A percentile compares a stretch with the other conserved stretches of the same genome.
phyloP scores from a whole-genome alignment of 1,139 yeast species.

The Yamadazyma membranifaciens region DNA sequence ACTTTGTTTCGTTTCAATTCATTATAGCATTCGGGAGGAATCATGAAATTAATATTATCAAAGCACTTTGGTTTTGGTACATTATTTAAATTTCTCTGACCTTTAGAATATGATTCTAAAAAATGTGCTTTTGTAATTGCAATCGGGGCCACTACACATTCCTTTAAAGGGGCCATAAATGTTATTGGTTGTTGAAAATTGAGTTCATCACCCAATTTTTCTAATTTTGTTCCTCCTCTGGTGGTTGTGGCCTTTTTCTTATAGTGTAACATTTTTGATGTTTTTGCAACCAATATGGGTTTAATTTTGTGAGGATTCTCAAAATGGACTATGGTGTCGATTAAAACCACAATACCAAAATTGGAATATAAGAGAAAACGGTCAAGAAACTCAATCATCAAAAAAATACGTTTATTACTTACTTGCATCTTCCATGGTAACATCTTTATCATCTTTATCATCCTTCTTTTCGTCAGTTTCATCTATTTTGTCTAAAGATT shows the following conservation, averaged over 20 bases:
- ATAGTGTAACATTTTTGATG: neutral
- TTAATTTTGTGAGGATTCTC: constrained; percentile 6
- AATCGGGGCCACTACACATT: constrained; percentile 25
- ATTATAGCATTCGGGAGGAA: constrained; percentile 56
- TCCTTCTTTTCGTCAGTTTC: constrained; percentile 22
- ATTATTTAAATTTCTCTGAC: constrained; percentile 55
- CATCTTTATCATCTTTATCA: constrained; percentile 15
- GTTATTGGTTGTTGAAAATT: constrained; percentile 1
- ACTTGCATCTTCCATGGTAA: constrained; percentile 17
- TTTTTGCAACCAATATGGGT: constrained; percentile 1
- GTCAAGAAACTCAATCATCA: no score
- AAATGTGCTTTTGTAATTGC: constrained; percentile 58
- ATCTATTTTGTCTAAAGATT: constrained; percentile 28
- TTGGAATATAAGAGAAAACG: no score
- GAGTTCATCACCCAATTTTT: constrained; percentile 1
- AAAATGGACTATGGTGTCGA: neutral
- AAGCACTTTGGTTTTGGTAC: constrained; percentile 58
- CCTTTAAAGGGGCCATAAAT: constrained; percentile 22
- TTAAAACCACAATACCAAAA: no score
- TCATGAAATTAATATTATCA: constrained; percentile 46
- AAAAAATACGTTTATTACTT: neutral
- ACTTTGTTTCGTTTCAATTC: constrained; percentile 41
- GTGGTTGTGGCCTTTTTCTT: neutral
- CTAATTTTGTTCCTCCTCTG: neutral
- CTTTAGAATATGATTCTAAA: constrained; percentile 58